Percentiles rank a stretch among this genome's conserved stretches.
Conservation (phyloP, 2,329 filamentous ascomycete genomes). For the Alternaria metachromatica region DNA sequence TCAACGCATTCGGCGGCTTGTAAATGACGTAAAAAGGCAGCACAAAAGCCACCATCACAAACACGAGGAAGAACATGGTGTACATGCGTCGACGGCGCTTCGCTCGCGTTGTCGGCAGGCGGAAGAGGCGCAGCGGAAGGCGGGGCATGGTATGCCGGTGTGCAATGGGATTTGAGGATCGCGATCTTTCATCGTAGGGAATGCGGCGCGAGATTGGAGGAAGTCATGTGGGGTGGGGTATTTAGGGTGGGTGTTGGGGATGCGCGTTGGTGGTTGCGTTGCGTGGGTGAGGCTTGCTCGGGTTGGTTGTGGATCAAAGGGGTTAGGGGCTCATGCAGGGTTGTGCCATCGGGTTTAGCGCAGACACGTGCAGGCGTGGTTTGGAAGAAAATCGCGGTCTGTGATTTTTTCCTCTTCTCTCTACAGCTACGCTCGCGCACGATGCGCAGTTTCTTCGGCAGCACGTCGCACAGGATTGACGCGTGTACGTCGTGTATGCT, state of each 20-base stretch:
- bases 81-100: slow-evolving; percentile 47
- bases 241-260: not conserved
- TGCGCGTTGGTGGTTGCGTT: not conserved
- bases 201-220: not conserved
- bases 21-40: slow-evolving; percentile 71
- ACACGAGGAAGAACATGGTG: slow-evolving; percentile 45
- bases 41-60: slow-evolving; percentile 36
- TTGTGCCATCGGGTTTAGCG: slow-evolving; percentile 12
- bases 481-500: not conserved
- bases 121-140: slow-evolving; percentile 38
- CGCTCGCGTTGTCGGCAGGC: slow-evolving; percentile 46
- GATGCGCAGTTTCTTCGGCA: not conserved
- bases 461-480: not conserved
- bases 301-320: slow-evolving; percentile 4
- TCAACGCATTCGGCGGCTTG: slow-evolving; percentile 76
- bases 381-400: slow-evolving; percentile 10
- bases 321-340: slow-evolving; percentile 15
- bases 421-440: not conserved
- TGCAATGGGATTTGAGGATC: not conserved
- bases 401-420: not conserved
- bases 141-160: slow-evolving; percentile 33
- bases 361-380: slow-evolving; percentile 16
- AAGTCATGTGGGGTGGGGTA: not conserved
- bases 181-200: not conserved
- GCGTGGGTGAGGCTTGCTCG: not conserved